Conservation (phyloP, 1,139 yeast genomes). For the Ogataea hybrid region DNA sequence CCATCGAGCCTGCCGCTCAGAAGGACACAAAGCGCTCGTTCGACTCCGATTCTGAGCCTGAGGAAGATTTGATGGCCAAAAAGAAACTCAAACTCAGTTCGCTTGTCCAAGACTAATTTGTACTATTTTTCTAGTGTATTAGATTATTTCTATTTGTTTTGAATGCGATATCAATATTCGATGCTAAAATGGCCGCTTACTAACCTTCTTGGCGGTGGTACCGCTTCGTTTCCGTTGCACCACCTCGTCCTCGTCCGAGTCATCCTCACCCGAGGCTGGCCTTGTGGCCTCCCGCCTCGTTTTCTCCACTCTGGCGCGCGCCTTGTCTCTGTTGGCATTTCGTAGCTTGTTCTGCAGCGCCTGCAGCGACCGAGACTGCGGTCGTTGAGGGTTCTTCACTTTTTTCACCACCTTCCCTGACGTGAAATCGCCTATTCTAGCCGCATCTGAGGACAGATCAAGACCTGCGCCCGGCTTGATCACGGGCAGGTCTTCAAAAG, state of each 20-base stretch:
- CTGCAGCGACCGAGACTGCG: slow-evolving; percentile 35
- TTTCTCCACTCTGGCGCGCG: slow-evolving; percentile 9
- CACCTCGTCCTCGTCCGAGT: slow-evolving; percentile 24
- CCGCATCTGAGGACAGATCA: slow-evolving; percentile 12
- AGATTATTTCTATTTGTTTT: background rate
- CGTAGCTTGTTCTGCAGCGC: slow-evolving; percentile 48
- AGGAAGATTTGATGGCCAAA: slow-evolving; percentile 3
- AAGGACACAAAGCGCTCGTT: slow-evolving; percentile 8
- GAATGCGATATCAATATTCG: background rate
- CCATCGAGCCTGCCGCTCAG: background rate
- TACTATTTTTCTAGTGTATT: background rate
- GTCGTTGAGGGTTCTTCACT: slow-evolving; percentile 7
- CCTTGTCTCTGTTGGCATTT: slow-evolving; percentile 26
- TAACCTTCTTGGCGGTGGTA: slow-evolving; percentile 2
- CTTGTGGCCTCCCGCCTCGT: background rate
- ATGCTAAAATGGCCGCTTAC: slow-evolving; percentile 26
- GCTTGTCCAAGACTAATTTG: slow-evolving; percentile 8
- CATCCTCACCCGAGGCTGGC: background rate
- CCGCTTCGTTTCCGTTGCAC: slow-evolving; percentile 18
- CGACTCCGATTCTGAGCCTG: slow-evolving; percentile 7
- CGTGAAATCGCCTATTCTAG: slow-evolving; percentile 34
- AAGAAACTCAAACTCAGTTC: slow-evolving; percentile 14
- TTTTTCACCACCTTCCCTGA: slow-evolving; percentile 14
- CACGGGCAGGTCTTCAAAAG: slow-evolving; percentile 38
- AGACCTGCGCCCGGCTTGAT: slow-evolving; percentile 46